Conservation (phyloP, 2,329 filamentous ascomycete species). For the Achaetomium macrosporum region DNA sequence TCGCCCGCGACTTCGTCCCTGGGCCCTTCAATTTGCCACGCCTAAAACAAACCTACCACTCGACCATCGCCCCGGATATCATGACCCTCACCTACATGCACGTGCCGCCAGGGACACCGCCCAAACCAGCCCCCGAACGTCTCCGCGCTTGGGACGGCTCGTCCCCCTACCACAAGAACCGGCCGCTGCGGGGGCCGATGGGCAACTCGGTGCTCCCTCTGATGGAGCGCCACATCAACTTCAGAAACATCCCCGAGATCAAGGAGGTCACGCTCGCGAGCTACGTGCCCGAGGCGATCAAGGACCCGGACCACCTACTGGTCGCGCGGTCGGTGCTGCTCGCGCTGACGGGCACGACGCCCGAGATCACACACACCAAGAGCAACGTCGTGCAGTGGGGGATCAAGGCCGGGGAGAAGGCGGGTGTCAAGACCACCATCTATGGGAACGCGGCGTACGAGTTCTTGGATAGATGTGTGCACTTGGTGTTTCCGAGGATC, state of each 20-base stretch:
- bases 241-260: conserved; percentile 79
- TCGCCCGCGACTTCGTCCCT: conserved; percentile 80
- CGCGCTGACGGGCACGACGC: conserved; percentile 73
- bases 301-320: conserved; percentile 69
- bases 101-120: conserved; percentile 67
- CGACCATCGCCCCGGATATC: conserved; percentile 79
- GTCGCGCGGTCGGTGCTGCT: conserved; percentile 80
- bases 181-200: conserved; percentile 76
- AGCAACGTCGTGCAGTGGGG: conserved; percentile 70
- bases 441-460: conserved; percentile 77
- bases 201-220: conserved; percentile 67
- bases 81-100: conserved; percentile 87
- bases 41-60: conserved; percentile 83
- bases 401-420: conserved; percentile 62
- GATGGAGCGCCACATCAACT: conserved; percentile 68
- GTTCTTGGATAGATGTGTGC: conserved; percentile 84
- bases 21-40: conserved; percentile 87
- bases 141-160: conserved; percentile 82
- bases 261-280: conserved; percentile 75
- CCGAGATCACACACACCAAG: conserved; percentile 63
- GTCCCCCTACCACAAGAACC: conserved; percentile 91
- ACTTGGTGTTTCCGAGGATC: conserved; percentile 86
- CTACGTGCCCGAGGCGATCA: conserved; percentile 62
- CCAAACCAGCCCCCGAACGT: conserved; percentile 51
- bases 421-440: conserved; percentile 72